Percentiles rank a stretch among this genome's conserved stretches.
Conservation (phyloP, 2,329 filamentous ascomycete species). For the Amauroascus niger region DNA sequence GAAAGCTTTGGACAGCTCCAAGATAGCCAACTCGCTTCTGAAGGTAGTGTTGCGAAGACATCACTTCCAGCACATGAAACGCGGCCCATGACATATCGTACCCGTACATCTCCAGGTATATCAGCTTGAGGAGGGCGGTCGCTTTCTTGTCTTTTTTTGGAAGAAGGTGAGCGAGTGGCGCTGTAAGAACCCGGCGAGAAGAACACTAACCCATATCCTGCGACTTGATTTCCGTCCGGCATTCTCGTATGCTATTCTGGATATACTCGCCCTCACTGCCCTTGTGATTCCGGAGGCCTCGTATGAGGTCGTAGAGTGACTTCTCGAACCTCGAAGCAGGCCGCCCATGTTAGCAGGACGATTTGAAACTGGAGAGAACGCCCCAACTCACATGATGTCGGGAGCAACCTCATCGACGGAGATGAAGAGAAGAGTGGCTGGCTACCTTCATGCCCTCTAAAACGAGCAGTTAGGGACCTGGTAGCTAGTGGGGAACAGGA, state of each 20-base stretch:
- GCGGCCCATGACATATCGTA: slow-evolving; percentile 99
- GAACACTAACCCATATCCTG: slow-evolving; percentile 72
- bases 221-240: slow-evolving; percentile 79
- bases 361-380: neutral
- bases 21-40: slow-evolving; percentile 95
- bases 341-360: neutral
- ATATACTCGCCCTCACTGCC: slow-evolving; percentile 93
- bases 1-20: slow-evolving; percentile 90
- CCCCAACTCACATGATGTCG: neutral
- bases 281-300: slow-evolving; percentile 89
- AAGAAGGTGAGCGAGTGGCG: slow-evolving; percentile 12
- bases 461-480: no score
- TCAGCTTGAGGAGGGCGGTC: slow-evolving; percentile 85
- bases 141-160: slow-evolving; percentile 72
- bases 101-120: slow-evolving; percentile 98
- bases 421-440: no score
- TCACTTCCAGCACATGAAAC: slow-evolving; percentile 96
- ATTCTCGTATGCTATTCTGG: slow-evolving; percentile 87
- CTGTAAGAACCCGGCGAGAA: slow-evolving; percentile 2
- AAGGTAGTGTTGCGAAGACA: slow-evolving; percentile 89
- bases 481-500: no score
- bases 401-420: no score
- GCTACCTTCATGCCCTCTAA: no score
- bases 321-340: slow-evolving; percentile 79
- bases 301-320: slow-evolving; percentile 96